Evolutionary conservation across 164 flowering plant species (phyloP).

Genomic region (Paratinospora sagittata): DNA sequence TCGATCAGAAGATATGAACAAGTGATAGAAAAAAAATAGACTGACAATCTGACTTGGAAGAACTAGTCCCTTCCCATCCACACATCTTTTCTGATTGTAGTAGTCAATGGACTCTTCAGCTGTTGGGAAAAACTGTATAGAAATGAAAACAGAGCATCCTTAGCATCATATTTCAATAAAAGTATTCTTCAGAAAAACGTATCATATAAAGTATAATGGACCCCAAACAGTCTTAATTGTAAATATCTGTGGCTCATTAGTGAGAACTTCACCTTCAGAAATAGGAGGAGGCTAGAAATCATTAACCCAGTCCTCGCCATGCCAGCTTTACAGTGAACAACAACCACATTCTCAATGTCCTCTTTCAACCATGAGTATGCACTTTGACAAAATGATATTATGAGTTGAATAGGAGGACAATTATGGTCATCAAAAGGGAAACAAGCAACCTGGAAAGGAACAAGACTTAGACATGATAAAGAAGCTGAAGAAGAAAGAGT

Average conservation of each 20-base stretch:
- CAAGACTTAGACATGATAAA: not conserved
- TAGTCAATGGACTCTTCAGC: constrained; percentile 98
- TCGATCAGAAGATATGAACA: not conserved
- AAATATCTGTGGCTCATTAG: not conserved
- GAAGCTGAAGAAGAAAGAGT: not conserved
- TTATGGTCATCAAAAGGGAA: constrained; percentile 98
- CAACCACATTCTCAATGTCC: constrained; percentile 97
- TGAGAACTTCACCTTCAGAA: constrained; percentile 53
- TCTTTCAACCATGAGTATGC: constrained; percentile 96
- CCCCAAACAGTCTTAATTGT: not conserved
- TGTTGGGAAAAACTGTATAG: constrained; percentile 86
- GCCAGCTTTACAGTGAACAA: constrained; percentile 98
- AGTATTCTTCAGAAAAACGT: not conserved
- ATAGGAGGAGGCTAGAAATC: constrained; percentile 96
- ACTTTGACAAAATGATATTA: constrained; percentile 87
- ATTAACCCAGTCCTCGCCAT: constrained; percentile 98
- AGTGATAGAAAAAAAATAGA: constrained; percentile 1
- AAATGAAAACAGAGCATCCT: not conserved
- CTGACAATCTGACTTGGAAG: constrained; percentile 99
- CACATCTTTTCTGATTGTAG: constrained; percentile 95
- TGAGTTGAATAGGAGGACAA: constrained; percentile 90
- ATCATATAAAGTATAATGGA: not conserved
- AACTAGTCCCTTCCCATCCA: constrained; percentile 92
- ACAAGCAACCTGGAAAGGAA: constrained; percentile 70
- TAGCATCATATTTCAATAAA: not conserved